Evolutionary conservation across 2,329 filamentous ascomycete genomes (phyloP).

Genomic region (Nakataea oryzae): DNA sequence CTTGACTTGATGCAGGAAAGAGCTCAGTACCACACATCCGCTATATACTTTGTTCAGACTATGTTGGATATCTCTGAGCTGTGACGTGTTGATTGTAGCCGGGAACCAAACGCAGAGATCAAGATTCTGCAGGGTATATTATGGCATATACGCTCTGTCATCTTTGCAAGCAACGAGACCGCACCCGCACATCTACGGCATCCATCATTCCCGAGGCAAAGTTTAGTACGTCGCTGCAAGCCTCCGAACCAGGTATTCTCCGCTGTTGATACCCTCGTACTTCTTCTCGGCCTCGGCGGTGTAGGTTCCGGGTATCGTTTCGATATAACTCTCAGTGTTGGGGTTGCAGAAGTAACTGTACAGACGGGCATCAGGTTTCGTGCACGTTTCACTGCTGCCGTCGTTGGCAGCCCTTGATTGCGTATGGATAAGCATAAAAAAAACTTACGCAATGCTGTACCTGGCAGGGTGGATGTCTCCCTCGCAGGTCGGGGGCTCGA

Average conservation of each 20-base stretch:
- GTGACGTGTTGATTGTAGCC: too few species aligned
- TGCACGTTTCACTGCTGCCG: not conserved
- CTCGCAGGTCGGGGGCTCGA: conserved; percentile 59
- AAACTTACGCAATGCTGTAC: conserved; percentile 70
- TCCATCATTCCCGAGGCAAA: conserved; percentile 5
- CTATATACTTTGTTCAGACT: too few species aligned
- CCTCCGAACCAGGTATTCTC: conserved; percentile 71
- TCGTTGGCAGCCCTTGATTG: not conserved
- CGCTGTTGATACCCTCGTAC: conserved; percentile 67
- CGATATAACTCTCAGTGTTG: conserved; percentile 64
- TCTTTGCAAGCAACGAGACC: not conserved
- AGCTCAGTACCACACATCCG: too few species aligned
- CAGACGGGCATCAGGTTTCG: not conserved
- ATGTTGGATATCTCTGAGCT: too few species aligned
- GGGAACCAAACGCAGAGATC: too few species aligned
- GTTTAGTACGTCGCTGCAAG: conserved; percentile 61
- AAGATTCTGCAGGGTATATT: too few species aligned
- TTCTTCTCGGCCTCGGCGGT: conserved; percentile 56
- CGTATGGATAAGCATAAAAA: not conserved
- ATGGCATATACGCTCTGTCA: too few species aligned
- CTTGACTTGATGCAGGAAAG: too few species aligned
- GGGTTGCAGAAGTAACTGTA: conserved; percentile 77
- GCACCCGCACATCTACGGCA: not conserved
- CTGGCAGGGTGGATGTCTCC: conserved; percentile 57
- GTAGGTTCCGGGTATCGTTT: conserved; percentile 73